These are phyloP conservation scores for Linnemannia hyalina DNA, from an alignment of 192 early-diverging fungal species.

Conservation along the genomic window DNA sequence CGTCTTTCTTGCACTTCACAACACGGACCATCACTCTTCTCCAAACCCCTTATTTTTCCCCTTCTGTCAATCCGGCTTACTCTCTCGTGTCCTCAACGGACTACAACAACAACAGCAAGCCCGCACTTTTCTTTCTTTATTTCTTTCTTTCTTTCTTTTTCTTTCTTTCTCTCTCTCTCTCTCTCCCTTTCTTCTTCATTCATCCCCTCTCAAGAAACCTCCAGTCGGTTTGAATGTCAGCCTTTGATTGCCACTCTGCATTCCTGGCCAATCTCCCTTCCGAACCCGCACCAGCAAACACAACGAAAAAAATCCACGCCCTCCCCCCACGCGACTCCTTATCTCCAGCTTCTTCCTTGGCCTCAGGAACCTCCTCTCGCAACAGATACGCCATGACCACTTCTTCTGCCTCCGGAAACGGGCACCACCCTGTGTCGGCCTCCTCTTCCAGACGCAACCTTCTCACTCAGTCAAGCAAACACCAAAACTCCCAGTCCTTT, in stretches of 20 bases:
- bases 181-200: no score
- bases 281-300: constrained; percentile 34
- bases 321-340: constrained; percentile 13
- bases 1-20: neutral
- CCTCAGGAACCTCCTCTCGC: neutral
- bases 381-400: constrained; percentile 28
- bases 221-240: constrained; percentile 36
- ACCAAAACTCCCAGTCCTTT: constrained; percentile 35
- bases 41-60: neutral
- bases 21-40: neutral
- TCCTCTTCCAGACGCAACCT: constrained; percentile 16
- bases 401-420: constrained; percentile 1
- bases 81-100: neutral
- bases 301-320: constrained; percentile 21
- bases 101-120: neutral
- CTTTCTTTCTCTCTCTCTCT: no score
- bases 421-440: neutral
- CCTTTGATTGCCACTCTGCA: constrained; percentile 48
- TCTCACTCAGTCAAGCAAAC: constrained; percentile 11
- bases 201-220: no score
- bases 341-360: neutral
- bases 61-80: neutral
- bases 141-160: neutral
- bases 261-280: constrained; percentile 50
- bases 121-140: neutral